Evolutionary conservation across 2,329 filamentous ascomycete genomes (phyloP), one percentile per base, ranked within the genome.

Genomic region (Pseudogymnoascus sp.): DNA sequence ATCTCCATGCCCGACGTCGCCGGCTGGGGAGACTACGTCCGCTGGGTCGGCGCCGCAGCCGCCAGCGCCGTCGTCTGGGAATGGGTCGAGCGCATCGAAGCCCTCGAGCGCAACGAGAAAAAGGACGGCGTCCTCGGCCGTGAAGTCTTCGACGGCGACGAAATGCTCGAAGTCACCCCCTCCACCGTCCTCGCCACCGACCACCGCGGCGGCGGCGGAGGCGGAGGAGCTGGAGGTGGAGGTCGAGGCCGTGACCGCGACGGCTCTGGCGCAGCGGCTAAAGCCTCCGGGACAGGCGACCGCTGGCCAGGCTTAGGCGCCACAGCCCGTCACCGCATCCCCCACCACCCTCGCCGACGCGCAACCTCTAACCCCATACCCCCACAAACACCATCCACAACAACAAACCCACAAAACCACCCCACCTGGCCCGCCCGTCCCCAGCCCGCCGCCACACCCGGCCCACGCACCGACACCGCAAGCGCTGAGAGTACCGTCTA

Each of bases 11-110:
- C 86, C 26, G 82, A 85, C 68, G 81, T 90, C 64, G 86, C 86
- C 54, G 86, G 86, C 11, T 91, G 88, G 88, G 88, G 88, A 73
- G 88, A 89, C 68, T 91, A 90, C 71, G 87, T 91, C 63, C 79
- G 87, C 66, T 91, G 88, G 88, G 88, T 91, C 16, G 88, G 88
- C 60, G 87, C 87, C 3, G 86, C 87, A 0, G 87, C 87, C 5
- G 88, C 88, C 5, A 90, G 86, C 76, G 88, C 90, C n/a, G 86
- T 90, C 34, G 88, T 91, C 4, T 91, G 88, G 88, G 88, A 91
- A 75, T 90, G 88, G 88, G 88, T 90, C 4, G 88, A 91, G 73
- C 80, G 88, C 39, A 91, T 90, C 65, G 88, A 91, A 73, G 86
- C 86, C 1, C 75, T 90, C 63, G 87, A 90, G 75, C 81, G 87